Evolutionary conservation across 2,329 filamentous ascomycete genomes (phyloP).

Genomic region (Pseudopithomyces maydicus): DNA sequence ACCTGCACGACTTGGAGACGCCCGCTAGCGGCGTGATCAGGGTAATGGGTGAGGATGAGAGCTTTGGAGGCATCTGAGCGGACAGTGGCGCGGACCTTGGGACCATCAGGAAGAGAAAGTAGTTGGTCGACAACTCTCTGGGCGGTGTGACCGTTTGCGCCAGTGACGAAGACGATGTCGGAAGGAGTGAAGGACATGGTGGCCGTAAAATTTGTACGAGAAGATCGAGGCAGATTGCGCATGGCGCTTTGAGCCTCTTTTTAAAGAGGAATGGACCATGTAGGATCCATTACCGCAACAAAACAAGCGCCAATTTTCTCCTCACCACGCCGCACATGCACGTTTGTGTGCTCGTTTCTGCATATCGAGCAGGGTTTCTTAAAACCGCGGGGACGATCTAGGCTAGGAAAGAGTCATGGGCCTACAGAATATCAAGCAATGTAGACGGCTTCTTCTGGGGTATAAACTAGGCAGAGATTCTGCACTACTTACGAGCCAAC

Average conservation of each 20-base stretch:
- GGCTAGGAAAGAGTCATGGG: too few species aligned
- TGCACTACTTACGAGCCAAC: too few species aligned
- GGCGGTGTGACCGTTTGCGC: conserved; percentile 7
- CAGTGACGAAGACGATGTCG: conserved; percentile 5
- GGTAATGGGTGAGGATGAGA: neutral
- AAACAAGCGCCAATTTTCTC: too few species aligned
- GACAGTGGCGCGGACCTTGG: conserved; percentile 9
- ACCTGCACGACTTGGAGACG: conserved; percentile 35
- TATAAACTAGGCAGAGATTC: too few species aligned
- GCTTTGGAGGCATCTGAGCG: conserved; percentile 7
- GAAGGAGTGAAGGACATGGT: conserved; percentile 3
- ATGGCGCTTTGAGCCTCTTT: neutral
- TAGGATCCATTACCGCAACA: neutral
- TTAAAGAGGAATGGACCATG: neutral
- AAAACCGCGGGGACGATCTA: too few species aligned
- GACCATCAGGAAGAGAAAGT: neutral
- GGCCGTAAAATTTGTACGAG: neutral
- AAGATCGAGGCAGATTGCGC: neutral
- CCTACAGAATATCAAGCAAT: too few species aligned
- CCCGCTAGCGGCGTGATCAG: conserved; percentile 7
- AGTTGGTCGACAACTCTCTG: conserved; percentile 6
- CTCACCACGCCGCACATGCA: too few species aligned
- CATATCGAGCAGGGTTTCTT: too few species aligned
- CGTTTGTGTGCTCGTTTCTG: too few species aligned
- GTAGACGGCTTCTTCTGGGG: too few species aligned